A percentile compares a stretch with the other conserved stretches of the same genome.
Conservation (phyloP, 2,329 filamentous ascomycete genomes). For the Colletotrichum caudatum region DNA sequence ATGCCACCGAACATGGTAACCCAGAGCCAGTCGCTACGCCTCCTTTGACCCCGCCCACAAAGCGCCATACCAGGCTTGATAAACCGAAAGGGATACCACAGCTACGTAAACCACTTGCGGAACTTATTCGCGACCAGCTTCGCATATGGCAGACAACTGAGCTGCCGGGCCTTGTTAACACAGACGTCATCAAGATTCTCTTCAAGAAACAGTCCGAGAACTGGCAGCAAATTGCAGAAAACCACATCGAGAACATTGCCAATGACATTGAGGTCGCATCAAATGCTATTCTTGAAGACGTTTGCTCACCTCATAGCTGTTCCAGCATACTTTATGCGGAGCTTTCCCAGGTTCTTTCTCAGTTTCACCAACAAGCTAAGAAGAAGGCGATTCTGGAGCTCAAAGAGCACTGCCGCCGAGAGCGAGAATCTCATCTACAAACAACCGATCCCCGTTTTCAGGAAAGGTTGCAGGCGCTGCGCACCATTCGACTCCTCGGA, state of each 20-base stretch:
- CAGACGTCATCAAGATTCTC: conserved; percentile 47
- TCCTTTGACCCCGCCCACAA: conserved; percentile 6
- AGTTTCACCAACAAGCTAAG: conserved; percentile 21
- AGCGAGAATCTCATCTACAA: conserved; percentile 42
- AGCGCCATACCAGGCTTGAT: background rate
- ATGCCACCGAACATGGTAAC: too few species aligned
- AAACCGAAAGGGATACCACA: background rate
- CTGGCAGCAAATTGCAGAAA: conserved; percentile 47
- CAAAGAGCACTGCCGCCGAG: conserved; percentile 28
- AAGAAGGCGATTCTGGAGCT: conserved; percentile 21
- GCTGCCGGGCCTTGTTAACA: conserved; percentile 51
- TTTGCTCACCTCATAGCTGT: conserved; percentile 39
- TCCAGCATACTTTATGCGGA: conserved; percentile 40
- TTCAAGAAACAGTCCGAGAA: conserved; percentile 49
- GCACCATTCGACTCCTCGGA: conserved; percentile 43
- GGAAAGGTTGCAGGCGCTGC: conserved; percentile 42
- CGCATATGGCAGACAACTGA: conserved; percentile 47
- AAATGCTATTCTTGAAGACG: conserved; percentile 32
- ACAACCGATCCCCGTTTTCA: conserved; percentile 46
- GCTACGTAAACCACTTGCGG: conserved; percentile 25
- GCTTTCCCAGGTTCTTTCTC: conserved; percentile 18
- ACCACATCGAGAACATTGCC: conserved; percentile 45
- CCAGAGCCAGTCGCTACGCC: background rate
- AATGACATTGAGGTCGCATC: conserved; percentile 41
- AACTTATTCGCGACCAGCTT: conserved; percentile 47